Conservation (phyloP, 2,329 filamentous ascomycete genomes). For the Colletotrichum caudatum region DNA sequence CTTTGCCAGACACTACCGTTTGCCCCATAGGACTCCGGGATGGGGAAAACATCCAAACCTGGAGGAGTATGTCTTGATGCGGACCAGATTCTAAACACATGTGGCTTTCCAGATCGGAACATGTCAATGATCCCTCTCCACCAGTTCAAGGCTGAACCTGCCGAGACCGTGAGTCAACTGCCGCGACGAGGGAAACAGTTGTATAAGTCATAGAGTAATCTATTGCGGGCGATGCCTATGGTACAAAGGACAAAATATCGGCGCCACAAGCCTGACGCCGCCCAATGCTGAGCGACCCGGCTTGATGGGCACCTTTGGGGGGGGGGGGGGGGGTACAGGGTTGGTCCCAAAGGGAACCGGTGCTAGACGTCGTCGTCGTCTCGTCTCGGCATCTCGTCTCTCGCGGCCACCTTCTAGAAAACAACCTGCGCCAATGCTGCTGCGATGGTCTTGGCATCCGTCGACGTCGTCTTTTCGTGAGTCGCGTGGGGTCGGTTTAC, state of each 20-base stretch:
- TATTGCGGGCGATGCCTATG: slow-evolving; percentile 44
- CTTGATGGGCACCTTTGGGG: slow-evolving; percentile 21
- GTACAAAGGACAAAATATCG: slow-evolving; percentile 42
- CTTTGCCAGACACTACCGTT: background rate
- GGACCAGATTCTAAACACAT: background rate
- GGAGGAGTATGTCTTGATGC: background rate
- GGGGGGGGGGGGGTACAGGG: slow-evolving; percentile 37
- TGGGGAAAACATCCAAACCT: background rate
- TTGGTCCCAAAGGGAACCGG: slow-evolving; percentile 20
- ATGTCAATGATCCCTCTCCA: too few relatives aligned
- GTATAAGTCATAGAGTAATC: slow-evolving; percentile 41
- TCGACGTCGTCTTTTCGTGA: slow-evolving; percentile 18
- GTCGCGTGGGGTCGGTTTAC: slow-evolving; percentile 65
- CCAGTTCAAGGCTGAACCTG: background rate
- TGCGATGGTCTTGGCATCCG: background rate
- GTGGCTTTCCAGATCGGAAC: background rate
- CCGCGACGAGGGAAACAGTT: background rate
- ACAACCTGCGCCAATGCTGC: slow-evolving; percentile 29
- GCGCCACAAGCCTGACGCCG: slow-evolving; percentile 21
- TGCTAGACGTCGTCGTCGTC: slow-evolving; percentile 24
- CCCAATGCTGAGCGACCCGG: slow-evolving; percentile 8
- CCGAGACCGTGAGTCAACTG: background rate
- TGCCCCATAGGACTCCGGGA: background rate
- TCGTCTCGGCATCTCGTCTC: slow-evolving; percentile 27
- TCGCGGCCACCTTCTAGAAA: slow-evolving; percentile 15